phyloP scores from a whole-genome alignment of 2,329 filamentous ascomycete genomes.

The Pyrenophora tritici-repentis region DNA sequence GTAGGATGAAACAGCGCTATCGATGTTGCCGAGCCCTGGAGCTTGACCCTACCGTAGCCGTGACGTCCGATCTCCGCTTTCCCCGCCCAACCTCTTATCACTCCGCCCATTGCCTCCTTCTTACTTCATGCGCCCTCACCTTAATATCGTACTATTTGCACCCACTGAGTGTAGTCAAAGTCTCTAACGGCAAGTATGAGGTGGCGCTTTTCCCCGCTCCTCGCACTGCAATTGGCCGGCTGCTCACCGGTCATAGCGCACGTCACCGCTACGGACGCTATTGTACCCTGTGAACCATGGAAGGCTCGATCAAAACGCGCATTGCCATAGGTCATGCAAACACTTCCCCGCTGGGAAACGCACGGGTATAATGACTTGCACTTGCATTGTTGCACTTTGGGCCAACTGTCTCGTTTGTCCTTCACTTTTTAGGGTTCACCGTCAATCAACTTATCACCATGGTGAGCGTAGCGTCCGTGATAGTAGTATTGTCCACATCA shows the following conservation, averaged over 20 bases:
- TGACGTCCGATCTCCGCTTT: too few species aligned
- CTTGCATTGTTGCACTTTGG: not conserved
- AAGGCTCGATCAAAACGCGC: not conserved
- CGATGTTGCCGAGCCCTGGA: too few species aligned
- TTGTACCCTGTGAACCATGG: slow-evolving; percentile 3
- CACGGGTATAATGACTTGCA: not conserved
- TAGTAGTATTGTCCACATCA: not conserved
- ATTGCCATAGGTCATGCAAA: slow-evolving; percentile 1
- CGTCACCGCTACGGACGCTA: not conserved
- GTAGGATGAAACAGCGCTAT: too few species aligned
- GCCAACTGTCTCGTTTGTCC: slow-evolving; percentile 1
- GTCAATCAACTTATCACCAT: slow-evolving; percentile 5
- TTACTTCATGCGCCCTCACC: too few species aligned
- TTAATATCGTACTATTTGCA: too few species aligned
- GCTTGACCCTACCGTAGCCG: too few species aligned
- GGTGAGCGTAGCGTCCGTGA: not conserved
- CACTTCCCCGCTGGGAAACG: not conserved
- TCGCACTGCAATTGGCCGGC: too few species aligned
- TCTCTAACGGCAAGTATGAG: too few species aligned
- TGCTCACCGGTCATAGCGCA: not conserved
- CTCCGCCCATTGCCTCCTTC: too few species aligned
- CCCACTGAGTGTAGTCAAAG: too few species aligned
- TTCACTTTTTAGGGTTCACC: not conserved
- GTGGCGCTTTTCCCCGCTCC: too few species aligned
- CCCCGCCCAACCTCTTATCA: too few species aligned